Conservation (phyloP, 441 rosid genomes). For the Euphorbia schlechtendalii region DNA sequence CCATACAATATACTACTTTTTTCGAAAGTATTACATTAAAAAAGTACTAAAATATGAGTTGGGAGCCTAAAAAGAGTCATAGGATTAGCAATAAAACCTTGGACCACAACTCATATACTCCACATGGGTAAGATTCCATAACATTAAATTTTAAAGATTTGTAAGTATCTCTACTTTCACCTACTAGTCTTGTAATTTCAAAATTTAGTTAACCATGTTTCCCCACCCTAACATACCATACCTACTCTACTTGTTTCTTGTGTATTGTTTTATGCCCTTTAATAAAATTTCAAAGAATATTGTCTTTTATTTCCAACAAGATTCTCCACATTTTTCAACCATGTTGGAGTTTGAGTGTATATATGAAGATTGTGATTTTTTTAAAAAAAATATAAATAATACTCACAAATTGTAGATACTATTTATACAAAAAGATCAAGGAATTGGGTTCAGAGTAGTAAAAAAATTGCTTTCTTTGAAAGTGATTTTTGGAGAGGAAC, state of each 20-base stretch:
- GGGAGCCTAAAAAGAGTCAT: slow-evolving; percentile 20
- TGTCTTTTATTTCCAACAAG: slow-evolving; percentile 27
- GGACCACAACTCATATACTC: slow-evolving; percentile 11
- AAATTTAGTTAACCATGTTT: slow-evolving; percentile 30
- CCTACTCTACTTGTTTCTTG: slow-evolving; percentile 37
- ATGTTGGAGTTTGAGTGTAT: slow-evolving; percentile 26
- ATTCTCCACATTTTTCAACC: slow-evolving; percentile 19
- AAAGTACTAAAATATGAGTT: too few species aligned
- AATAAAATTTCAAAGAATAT: slow-evolving; percentile 28
- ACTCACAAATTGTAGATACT: background rate
- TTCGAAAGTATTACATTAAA: too few species aligned
- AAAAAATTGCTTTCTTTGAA: slow-evolving; percentile 3
- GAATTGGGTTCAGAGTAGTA: slow-evolving; percentile 42
- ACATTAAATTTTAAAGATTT: background rate
- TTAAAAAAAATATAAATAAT: background rate
- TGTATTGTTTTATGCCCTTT: slow-evolving; percentile 22
- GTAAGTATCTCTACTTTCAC: slow-evolving; percentile 16
- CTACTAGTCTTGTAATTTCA: slow-evolving; percentile 40
- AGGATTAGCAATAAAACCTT: slow-evolving; percentile 11
- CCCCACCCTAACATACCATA: slow-evolving; percentile 24
- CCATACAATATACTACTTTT: background rate
- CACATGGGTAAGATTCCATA: slow-evolving; percentile 8
- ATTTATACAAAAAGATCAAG: slow-evolving; percentile 9
- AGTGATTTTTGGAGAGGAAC: slow-evolving; percentile 18
- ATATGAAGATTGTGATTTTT: slow-evolving; percentile 17